Conservation (phyloP, 1,139 yeast genomes). For the Barnettozyma hawaiiensis region DNA sequence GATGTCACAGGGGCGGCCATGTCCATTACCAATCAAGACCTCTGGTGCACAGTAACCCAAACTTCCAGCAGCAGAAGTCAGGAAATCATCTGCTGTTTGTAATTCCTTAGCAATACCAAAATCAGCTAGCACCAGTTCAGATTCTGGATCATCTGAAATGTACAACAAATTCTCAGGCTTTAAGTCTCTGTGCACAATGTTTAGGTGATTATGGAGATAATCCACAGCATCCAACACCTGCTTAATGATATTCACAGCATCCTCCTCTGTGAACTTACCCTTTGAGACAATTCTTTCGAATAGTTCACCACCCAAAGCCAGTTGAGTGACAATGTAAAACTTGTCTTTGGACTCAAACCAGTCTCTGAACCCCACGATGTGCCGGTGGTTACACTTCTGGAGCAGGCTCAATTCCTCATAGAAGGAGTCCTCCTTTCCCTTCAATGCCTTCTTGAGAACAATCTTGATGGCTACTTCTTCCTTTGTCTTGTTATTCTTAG, state of each 20-base stretch:
- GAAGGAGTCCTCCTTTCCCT: slow-evolving; percentile 67
- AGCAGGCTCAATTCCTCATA: slow-evolving; percentile 71
- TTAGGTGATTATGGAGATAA: slow-evolving; percentile 57
- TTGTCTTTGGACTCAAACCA: slow-evolving; percentile 86
- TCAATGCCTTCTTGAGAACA: slow-evolving; percentile 72
- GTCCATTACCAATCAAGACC: slow-evolving; percentile 69
- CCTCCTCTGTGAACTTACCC: slow-evolving; percentile 80
- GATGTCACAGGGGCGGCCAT: slow-evolving; percentile 87
- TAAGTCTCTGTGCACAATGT: slow-evolving; percentile 85
- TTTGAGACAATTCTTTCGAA: slow-evolving; percentile 74
- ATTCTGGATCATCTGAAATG: slow-evolving; percentile 44
- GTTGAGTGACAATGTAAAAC: slow-evolving; percentile 64
- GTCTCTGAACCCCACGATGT: slow-evolving; percentile 76
- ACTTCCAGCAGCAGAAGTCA: slow-evolving; percentile 80
- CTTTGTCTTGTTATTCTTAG: slow-evolving; percentile 49
- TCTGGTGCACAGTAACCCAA: slow-evolving; percentile 96
- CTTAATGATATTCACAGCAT: slow-evolving; percentile 64
- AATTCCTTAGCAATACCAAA: slow-evolving; percentile 86
- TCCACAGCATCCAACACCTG: slow-evolving; percentile 71
- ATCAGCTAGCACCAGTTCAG: slow-evolving; percentile 79
- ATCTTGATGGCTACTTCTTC: slow-evolving; percentile 86
- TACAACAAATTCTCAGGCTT: slow-evolving; percentile 87
- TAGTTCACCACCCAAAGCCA: slow-evolving; percentile 89
- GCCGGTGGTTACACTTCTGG: slow-evolving; percentile 63
- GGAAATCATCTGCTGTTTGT: slow-evolving; percentile 49